Evolutionary conservation across 2,329 filamentous ascomycete species (phyloP), one percentile per base, ranked within the genome.

Genomic region (Fusarium lateritium): DNA sequence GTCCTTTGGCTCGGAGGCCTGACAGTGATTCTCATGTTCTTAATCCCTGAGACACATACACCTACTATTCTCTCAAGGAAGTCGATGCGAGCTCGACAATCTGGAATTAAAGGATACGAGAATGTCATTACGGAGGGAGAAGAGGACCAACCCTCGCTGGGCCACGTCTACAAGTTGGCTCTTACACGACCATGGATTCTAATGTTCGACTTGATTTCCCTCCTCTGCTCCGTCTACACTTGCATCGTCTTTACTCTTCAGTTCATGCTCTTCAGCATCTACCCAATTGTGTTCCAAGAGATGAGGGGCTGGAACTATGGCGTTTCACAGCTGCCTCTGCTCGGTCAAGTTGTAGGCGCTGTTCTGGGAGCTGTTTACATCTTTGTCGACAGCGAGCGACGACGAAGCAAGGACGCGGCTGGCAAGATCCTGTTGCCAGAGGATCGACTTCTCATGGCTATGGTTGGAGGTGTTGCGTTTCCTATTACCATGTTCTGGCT

Each of bases 401-500:
- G 82, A 51, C 75, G 75, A 50, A 81, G 80, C 50, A 83, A 77
- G 63, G 74, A 81, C 2, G 62, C 78, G 4, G 68, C 69, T 3
- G 83, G 82, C 0, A 80, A 83, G 67, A 53, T 73, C 24, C 51
- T 80, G 14, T 71, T 75, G 43, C 83, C 85, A 0, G 85, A 87
- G 57, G 82, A 85, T 21, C 85, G 90, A 1, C 82, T 93, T 0
- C 86, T 88, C 0, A 79, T 91, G 6, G 88, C 88, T 28, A 87
- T 90, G 67, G 69, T 84, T 11, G 87, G 84, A 5, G 80, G 83
- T 7, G 61, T 86, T 15, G 77, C 80, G 4, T 80, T 91, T 13
- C 87, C 89, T 2, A 74, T 88, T 14, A 83, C 87, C 13, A 82
- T 91, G 62, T 89, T 91, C 78, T 88, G 85, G 84, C 88, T 90